Conservation (phyloP, 352 stramenopile genomes). For the Pythium graminicola region DNA sequence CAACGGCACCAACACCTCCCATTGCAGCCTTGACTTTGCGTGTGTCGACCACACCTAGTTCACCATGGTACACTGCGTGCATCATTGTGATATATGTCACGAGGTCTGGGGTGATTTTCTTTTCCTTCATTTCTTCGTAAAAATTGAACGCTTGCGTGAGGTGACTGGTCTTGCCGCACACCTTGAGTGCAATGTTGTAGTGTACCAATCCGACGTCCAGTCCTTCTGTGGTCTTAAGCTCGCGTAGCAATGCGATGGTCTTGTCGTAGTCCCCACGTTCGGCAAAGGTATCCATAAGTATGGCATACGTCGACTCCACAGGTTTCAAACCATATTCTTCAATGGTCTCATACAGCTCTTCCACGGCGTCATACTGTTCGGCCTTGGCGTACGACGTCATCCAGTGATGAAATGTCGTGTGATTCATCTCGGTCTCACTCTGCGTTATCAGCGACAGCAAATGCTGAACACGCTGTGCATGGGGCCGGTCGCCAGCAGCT, state of each 20-base stretch:
- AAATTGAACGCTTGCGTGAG: slow-evolving; percentile 67
- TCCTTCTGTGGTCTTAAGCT: slow-evolving; percentile 32
- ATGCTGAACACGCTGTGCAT: slow-evolving; percentile 32
- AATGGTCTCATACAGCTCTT: slow-evolving; percentile 56
- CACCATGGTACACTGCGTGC: slow-evolving; percentile 80
- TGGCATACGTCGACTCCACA: slow-evolving; percentile 60
- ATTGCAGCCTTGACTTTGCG: slow-evolving; percentile 62
- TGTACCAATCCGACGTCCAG: slow-evolving; percentile 34
- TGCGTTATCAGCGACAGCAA: slow-evolving; percentile 54
- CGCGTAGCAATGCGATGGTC: slow-evolving; percentile 41
- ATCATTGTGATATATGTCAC: slow-evolving; percentile 86
- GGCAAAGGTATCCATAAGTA: slow-evolving; percentile 67
- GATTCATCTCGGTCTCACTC: slow-evolving; percentile 46
- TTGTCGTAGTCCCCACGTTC: slow-evolving; percentile 53
- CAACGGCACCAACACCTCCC: slow-evolving; percentile 49
- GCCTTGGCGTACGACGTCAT: slow-evolving; percentile 62
- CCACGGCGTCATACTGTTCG: slow-evolving; percentile 38
- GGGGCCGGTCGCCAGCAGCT: slow-evolving; percentile 28
- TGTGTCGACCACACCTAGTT: slow-evolving; percentile 56
- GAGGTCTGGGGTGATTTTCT: slow-evolving; percentile 56
- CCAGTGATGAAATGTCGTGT: slow-evolving; percentile 65
- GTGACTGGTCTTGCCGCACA: slow-evolving; percentile 61
- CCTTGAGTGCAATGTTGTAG: slow-evolving; percentile 80
- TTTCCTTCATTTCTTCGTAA: slow-evolving; percentile 83
- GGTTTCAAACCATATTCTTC: slow-evolving; percentile 39